Evolutionary conservation across 2,329 filamentous ascomycete species (phyloP), one percentile per base, ranked within the genome.

Genomic region (Aspergillus chevalieri): DNA sequence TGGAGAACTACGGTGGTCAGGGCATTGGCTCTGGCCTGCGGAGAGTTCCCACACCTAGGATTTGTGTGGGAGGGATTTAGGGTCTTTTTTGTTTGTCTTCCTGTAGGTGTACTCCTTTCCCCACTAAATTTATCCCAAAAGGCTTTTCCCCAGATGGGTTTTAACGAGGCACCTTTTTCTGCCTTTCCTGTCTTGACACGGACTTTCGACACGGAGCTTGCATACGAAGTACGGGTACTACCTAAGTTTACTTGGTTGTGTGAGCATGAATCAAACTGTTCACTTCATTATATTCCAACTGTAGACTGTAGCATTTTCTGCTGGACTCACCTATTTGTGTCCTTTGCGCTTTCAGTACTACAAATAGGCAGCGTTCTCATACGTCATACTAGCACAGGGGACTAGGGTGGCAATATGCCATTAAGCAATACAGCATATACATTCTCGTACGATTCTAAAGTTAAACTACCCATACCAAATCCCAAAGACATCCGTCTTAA

Each of bases 401-500:
- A 12, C 4, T 30, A 30, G 10, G 26, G 10, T 9, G 12, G 9
- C 26, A 30, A 30, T 12, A 1, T 12, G 10, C 3, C 26, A 30
- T 5, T 30, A 30, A 30, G 4, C 26, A 30, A 12, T 3, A 30
- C 26, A 26, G 24, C 26, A 30, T 30, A 12, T 12, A 30, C 10
- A 30, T 30, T 30, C 10, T 30, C 2, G 9, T 30, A 30, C 26
- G 4, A 30, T 30, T 12, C 10, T 30, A 12, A 30, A n/a, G 12
- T 36, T n/a, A 36, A n/a, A 17, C 15, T 17, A 36, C 15, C 10
- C n/a, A 15, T 36, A 36, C 34, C 34, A 36, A 36, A 52, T 43
- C 21, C 47, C 44, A 33, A 54, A 54, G 6, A 39, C 43, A 22
- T 46, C 41, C 8, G 49, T 50, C 21, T 30, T 12, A 28, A 54